Evolutionary conservation across 2,329 filamentous ascomycete genomes (phyloP).

Genomic region (Dryadomyces quercus-mongolicae): DNA sequence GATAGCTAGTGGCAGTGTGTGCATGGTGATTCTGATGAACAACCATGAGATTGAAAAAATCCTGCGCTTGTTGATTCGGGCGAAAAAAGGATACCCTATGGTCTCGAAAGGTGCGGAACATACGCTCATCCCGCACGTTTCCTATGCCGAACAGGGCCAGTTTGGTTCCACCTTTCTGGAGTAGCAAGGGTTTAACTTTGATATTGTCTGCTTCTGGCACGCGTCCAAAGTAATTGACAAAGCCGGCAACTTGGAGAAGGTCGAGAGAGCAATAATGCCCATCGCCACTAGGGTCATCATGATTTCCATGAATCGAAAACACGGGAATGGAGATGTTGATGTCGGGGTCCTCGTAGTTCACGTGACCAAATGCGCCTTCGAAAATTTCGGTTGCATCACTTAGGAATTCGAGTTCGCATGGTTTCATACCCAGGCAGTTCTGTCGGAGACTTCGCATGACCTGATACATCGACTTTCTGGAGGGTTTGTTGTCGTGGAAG

Average conservation of each 20-base stretch:
- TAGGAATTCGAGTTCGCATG: slow-evolving; percentile 87
- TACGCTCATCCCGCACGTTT: slow-evolving; percentile 88
- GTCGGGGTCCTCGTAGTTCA: slow-evolving; percentile 95
- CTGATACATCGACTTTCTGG: slow-evolving; percentile 89
- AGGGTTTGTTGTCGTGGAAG: slow-evolving; percentile 97
- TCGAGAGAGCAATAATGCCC: slow-evolving; percentile 87
- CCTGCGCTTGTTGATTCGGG: slow-evolving; percentile 63
- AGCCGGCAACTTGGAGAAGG: slow-evolving; percentile 75
- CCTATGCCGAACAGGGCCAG: slow-evolving; percentile 88
- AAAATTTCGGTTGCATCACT: slow-evolving; percentile 90
- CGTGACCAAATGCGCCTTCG: slow-evolving; percentile 77
- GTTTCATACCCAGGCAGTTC: slow-evolving; percentile 91
- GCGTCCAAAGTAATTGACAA: slow-evolving; percentile 93
- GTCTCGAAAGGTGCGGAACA: slow-evolving; percentile 88
- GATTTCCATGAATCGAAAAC: slow-evolving; percentile 97
- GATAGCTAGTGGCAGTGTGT: slow-evolving; percentile 82
- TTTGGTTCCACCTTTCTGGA: slow-evolving; percentile 91
- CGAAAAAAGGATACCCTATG: slow-evolving; percentile 89
- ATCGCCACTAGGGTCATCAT: slow-evolving; percentile 95
- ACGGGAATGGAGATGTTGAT: slow-evolving; percentile 96
- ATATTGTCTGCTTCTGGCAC: slow-evolving; percentile 91
- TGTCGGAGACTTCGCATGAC: slow-evolving; percentile 90
- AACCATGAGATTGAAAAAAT: slow-evolving; percentile 94
- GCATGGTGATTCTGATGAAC: slow-evolving; percentile 96
- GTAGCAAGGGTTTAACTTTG: slow-evolving; percentile 74